A percentile compares a stretch with the other conserved stretches of the same genome.
phyloP scores from a whole-genome alignment of 345 rosid genomes.

The Camelina laxa region DNA sequence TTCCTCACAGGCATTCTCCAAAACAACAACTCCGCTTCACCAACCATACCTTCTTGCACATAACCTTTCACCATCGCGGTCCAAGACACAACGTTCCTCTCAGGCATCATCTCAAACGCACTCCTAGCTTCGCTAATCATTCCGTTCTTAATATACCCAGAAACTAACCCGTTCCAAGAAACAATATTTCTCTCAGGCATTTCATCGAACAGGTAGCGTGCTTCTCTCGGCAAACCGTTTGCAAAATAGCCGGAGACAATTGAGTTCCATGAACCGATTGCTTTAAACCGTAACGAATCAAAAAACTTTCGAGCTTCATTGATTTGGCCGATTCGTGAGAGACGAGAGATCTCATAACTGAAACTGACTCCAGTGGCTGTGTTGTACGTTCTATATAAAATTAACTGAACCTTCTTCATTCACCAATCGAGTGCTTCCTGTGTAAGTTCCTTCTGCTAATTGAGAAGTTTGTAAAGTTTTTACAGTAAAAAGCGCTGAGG shows the following conservation, averaged over 20 bases:
- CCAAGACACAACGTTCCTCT: slow-evolving; percentile 74
- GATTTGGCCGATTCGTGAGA: slow-evolving; percentile 60
- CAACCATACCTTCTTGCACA: slow-evolving; percentile 60
- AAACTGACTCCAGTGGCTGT: slow-evolving; percentile 33
- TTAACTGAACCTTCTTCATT: slow-evolving; percentile 50
- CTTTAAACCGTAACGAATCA: slow-evolving; percentile 56
- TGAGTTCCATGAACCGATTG: slow-evolving; percentile 67
- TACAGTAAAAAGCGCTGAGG: no score
- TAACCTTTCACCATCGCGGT: slow-evolving; percentile 77
- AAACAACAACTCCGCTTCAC: slow-evolving; percentile 66
- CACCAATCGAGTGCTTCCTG: no score
- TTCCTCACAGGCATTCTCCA: slow-evolving; percentile 80
- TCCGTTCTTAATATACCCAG: slow-evolving; percentile 68
- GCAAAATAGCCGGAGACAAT: slow-evolving; percentile 60
- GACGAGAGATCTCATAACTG: slow-evolving; percentile 55
- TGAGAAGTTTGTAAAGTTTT: no score
- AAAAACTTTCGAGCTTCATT: slow-evolving; percentile 60
- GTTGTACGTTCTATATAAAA: slow-evolving; percentile 43
- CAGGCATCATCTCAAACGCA: slow-evolving; percentile 71
- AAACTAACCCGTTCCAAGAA: slow-evolving; percentile 75
- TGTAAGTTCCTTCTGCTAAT: no score
- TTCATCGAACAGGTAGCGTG: slow-evolving; percentile 55
- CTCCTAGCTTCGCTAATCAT: slow-evolving; percentile 61
- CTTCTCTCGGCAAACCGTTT: slow-evolving; percentile 60
- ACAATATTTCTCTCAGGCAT: slow-evolving; percentile 73